Evolutionary conservation across 2,329 filamentous ascomycete species (phyloP), one percentile per base, ranked within the genome.

Genomic region (Incumbomyces delicatus): DNA sequence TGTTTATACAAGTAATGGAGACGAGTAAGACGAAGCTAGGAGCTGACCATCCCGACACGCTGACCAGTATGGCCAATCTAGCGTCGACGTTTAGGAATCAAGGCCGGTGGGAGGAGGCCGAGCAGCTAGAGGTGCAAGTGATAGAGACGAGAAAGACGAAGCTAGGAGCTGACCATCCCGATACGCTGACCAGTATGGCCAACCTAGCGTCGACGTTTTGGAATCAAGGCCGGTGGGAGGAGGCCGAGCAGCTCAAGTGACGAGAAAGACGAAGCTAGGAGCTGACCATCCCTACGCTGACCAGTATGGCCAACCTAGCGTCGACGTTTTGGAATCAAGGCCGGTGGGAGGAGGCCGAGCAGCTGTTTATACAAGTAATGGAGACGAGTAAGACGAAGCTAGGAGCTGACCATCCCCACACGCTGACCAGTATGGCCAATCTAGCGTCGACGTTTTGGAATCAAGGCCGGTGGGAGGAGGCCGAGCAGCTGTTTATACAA

Each of bases 401-500:
- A 10, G 56, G 53, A 2, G 17, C 27, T n/a, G 50, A 54, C 12
- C 49, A 56, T 43, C 41, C 44, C 1, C 46, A 51, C 32, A 57
- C 50, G 1, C 46, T 58, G 16, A 22, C 2, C 3, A 57, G 50
- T 43, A 54, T 57, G 42, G 52, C 46, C n/a, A 54, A 53, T 16
- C 51, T 62, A 10, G 59, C 53, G 30, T 17, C 7, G 8, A 42
- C 49, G 29, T 46, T 58, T 8, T 13, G 34, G 12, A 32, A 41
- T 12, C 58, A 45, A 45, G 89, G 84, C 31, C 83, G 85, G 70
- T 45, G 41, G 17, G 35, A 50, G 7, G n/a, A 49, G 18, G 44
- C 45, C 11, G 48, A 48, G 29, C 40, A 44, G 30, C 8, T 52
- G 4, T 44, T 49, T 20, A 32, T 34, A 6, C 38, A 56, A 41